Evolutionary conservation across 768 basidiomycete species (phyloP).

Genomic region (Lactarius pseudohatsudake): DNA sequence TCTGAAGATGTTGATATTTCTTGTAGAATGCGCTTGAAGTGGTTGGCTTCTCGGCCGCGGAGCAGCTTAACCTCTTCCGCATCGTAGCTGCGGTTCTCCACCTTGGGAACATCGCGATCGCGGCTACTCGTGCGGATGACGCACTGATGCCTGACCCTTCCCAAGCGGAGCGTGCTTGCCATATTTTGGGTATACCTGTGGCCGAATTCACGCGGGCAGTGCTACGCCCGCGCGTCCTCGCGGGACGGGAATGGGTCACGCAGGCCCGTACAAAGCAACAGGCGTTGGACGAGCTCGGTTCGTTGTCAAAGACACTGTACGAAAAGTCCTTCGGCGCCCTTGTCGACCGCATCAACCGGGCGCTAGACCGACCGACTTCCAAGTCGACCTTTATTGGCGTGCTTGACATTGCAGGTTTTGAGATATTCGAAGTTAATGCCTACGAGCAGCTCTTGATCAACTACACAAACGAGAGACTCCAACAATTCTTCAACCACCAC

Average conservation of each 20-base stretch:
- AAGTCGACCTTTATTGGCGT: constrained; percentile 97
- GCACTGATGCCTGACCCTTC: constrained; percentile 75
- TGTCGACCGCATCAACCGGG: constrained; percentile 93
- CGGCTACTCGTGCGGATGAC: constrained; percentile 75
- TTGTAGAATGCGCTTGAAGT: constrained; percentile 75
- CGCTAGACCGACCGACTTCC: constrained; percentile 88
- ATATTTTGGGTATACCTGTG: constrained; percentile 85
- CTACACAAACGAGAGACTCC: constrained; percentile 97
- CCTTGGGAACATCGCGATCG: constrained; percentile 88
- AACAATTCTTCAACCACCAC: constrained; percentile 98
- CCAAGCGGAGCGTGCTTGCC: constrained; percentile 87
- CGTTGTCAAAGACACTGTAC: constrained; percentile 93
- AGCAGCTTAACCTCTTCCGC: constrained; percentile 93
- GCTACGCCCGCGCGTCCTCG: constrained; percentile 84
- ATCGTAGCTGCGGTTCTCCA: constrained; percentile 92
- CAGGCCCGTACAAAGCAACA: constrained; percentile 91
- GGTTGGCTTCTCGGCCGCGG: constrained; percentile 81
- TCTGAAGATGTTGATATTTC: constrained; percentile 20
- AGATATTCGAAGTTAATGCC: constrained; percentile 91
- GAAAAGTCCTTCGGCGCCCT: constrained; percentile 95
- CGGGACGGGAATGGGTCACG: constrained; percentile 95
- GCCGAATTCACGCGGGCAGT: constrained; percentile 88
- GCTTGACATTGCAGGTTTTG: constrained; percentile 98
- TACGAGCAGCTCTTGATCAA: constrained; percentile 99
- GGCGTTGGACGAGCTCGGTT: constrained; percentile 86